phyloP scores from a whole-genome alignment of 2,329 filamentous ascomycete species.

The Sordariomycetes sp. region DNA sequence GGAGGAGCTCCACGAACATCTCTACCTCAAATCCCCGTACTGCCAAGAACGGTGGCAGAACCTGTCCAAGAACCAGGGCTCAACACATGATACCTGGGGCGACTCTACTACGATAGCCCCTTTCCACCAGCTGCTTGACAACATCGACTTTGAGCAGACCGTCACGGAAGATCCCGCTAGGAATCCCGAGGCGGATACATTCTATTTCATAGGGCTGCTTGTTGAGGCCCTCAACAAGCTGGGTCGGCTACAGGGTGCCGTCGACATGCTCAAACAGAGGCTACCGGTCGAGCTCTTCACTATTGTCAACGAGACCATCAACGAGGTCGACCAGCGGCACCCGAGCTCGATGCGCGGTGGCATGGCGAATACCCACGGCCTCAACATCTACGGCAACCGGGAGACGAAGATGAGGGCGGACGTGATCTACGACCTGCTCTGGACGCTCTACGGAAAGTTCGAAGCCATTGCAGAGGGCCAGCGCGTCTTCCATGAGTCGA shows the following conservation, averaged over 20 bases:
- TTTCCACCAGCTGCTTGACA: slow-evolving; percentile 49
- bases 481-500: slow-evolving; percentile 84
- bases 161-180: slow-evolving; percentile 80
- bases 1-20: slow-evolving; percentile 94
- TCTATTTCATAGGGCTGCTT: slow-evolving; percentile 80
- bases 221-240: slow-evolving; percentile 87
- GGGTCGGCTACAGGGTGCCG: slow-evolving; percentile 71
- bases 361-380: slow-evolving; percentile 39
- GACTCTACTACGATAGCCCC: slow-evolving; percentile 34
- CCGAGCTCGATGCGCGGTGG: slow-evolving; percentile 64
- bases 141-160: slow-evolving; percentile 46
- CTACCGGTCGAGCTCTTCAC: slow-evolving; percentile 88
- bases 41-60: slow-evolving; percentile 93
- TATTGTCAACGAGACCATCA: slow-evolving; percentile 89
- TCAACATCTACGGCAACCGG: slow-evolving; percentile 54
- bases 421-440: slow-evolving; percentile 83
- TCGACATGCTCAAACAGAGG: slow-evolving; percentile 85
- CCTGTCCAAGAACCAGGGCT: slow-evolving; percentile 57
- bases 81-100: slow-evolving; percentile 35
- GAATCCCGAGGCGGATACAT: slow-evolving; percentile 92
- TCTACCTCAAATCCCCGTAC: slow-evolving; percentile 96
- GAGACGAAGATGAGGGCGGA: slow-evolving; percentile 70
- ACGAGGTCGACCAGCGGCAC: slow-evolving; percentile 85
- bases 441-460: slow-evolving; percentile 91
- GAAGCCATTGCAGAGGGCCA: slow-evolving; percentile 95